Evolutionary conservation across 2,329 filamentous ascomycete species (phyloP).

Genomic region (Neofusicoccum kwambonambiense): DNA sequence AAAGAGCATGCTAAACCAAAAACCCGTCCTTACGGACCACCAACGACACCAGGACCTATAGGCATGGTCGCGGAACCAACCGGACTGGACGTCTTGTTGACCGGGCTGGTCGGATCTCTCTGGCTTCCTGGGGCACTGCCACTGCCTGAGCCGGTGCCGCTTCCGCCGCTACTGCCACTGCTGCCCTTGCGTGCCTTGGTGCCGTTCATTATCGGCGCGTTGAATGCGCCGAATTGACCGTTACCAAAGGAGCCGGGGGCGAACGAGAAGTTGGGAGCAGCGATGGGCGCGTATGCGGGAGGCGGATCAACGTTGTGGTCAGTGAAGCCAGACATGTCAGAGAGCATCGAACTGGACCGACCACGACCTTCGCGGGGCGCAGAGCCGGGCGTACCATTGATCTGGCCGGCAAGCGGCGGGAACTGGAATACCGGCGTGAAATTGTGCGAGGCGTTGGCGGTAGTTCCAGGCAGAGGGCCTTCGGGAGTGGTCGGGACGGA

Average conservation of each 20-base stretch:
- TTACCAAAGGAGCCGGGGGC: constrained; percentile 35
- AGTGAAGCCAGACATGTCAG: constrained; percentile 52
- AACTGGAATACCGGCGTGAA: constrained; percentile 39
- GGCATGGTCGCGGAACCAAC: constrained; percentile 4
- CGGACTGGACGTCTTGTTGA: constrained; percentile 20
- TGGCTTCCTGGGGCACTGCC: constrained; percentile 36
- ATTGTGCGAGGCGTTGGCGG: constrained; percentile 19
- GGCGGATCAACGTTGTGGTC: constrained; percentile 42
- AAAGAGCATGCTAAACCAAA: not conserved
- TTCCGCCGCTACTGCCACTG: constrained; percentile 43
- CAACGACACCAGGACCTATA: constrained; percentile 4
- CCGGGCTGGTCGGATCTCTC: constrained; percentile 39
- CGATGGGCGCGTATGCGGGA: constrained; percentile 25
- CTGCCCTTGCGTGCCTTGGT: constrained; percentile 40
- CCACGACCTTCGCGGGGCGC: constrained; percentile 40
- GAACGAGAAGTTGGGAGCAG: constrained; percentile 35
- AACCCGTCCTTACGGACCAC: not conserved
- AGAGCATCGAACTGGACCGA: constrained; percentile 53
- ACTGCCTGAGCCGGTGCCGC: constrained; percentile 43
- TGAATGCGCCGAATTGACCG: constrained; percentile 7
- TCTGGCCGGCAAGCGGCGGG: constrained; percentile 30
- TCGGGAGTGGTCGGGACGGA: constrained; percentile 58
- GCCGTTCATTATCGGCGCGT: constrained; percentile 9
- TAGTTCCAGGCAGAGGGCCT: constrained; percentile 56
- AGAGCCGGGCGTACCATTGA: constrained; percentile 33